Evolutionary conservation across 352 stramenopile species (phyloP).

Genomic region (Phytopythium helicoides): DNA sequence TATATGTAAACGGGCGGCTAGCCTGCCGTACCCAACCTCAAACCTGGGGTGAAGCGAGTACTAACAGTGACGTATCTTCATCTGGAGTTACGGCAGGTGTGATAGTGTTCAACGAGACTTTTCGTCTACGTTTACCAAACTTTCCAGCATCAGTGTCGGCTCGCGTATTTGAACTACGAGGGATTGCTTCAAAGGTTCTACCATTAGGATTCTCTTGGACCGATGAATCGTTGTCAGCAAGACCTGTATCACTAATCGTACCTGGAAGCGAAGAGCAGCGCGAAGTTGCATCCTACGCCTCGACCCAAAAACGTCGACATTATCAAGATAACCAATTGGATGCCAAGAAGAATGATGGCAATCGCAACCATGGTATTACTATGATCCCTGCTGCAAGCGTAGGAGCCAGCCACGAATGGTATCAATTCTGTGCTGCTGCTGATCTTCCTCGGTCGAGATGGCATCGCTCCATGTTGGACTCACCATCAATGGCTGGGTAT

Average conservation of each 20-base stretch:
- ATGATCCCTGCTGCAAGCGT: conserved; percentile 41
- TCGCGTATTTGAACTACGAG: conserved; percentile 46
- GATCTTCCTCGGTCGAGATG: conserved; percentile 39
- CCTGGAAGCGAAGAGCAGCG: conserved; percentile 26
- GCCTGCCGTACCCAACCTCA: conserved; percentile 27
- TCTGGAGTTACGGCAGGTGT: conserved; percentile 14
- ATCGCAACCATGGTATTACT: not conserved
- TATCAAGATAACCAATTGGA: no score
- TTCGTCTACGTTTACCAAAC: conserved; percentile 43
- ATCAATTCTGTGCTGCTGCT: conserved; percentile 62
- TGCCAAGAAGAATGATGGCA: not conserved
- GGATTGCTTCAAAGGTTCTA: conserved; percentile 7
- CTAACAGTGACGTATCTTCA: not conserved
- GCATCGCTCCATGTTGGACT: conserved; percentile 61
- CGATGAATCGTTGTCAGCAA: conserved; percentile 49
- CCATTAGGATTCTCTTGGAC: conserved; percentile 1
- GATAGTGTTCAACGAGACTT: conserved; percentile 40
- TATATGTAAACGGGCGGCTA: conserved; percentile 43
- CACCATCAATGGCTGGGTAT: conserved; percentile 33
- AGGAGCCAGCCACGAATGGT: conserved; percentile 58
- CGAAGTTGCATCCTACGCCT: not conserved
- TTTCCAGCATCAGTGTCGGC: conserved; percentile 48
- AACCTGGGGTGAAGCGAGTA: conserved; percentile 4
- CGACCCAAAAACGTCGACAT: not conserved
- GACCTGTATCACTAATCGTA: conserved; percentile 44